Evolutionary conservation across 2,329 filamentous ascomycete species (phyloP), one percentile per base, ranked within the genome.

Genomic region (Penicillium sp.): DNA sequence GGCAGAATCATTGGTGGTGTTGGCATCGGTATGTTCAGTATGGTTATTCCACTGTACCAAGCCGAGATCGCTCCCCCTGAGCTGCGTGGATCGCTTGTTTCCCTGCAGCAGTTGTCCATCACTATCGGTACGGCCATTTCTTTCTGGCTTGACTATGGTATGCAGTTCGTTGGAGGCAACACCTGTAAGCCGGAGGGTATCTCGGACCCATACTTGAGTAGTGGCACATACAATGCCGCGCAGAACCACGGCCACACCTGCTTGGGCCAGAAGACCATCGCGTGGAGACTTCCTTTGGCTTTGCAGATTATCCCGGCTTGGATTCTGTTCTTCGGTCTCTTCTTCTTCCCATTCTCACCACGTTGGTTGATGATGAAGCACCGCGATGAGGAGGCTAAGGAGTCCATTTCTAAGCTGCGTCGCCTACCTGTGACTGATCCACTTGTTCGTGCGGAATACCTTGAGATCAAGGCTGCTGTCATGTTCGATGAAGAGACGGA

Each of bases 381-480:
- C 56, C 86, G 88, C 36, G 88, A 92, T 66, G 81, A 81, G 0
- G 89, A 93, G 70, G 88, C 87, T 0, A 83, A 84, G 17, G 70
- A 71, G 10, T 84, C 86, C 1, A 80, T 93, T 1, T 84, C 88
- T 0, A 79, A 71, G 49, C 83, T 93, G 3, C 85, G 90, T 25
- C 81, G 80, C 6, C 81, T 90, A 0, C 72, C 83, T 0, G 69
- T 77, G 17, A 82, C 88, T 61, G 82, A 91, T 67, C 86, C 90
- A 56, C 81, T 90, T 0, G 83, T 93, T 38, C 83, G 88, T 62
- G 79, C 91, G 1, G 90, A 93, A 67, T 91, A 89, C 68, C 82
- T 91, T n/a, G 90, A 93, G 70, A 93, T 93, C 75, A 90, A 90
- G 72, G 89, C 89, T 0, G 88, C 91, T 71, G 87, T 86, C 0